Conservation (phyloP, 371 early-diverging fungal species). For the Dinochytrium kinnereticum region DNA sequence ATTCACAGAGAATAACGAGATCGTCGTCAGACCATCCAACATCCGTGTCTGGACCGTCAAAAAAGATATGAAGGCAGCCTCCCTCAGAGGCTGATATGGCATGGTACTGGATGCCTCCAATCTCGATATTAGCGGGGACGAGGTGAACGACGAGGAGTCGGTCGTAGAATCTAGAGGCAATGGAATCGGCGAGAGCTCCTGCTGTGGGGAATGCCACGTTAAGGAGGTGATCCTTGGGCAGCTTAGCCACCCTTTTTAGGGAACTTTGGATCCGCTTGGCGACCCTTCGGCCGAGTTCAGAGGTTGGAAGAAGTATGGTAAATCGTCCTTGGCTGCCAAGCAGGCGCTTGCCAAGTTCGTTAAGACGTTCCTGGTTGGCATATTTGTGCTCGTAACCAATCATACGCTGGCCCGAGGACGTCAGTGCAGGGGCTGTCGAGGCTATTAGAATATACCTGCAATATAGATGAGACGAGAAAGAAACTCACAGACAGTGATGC, state of each 20-base stretch:
- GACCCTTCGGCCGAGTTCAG: not conserved
- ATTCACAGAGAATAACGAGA: conserved; percentile 20
- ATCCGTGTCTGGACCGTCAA: conserved; percentile 12
- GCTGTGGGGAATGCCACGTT: conserved; percentile 16
- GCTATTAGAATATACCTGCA: not conserved
- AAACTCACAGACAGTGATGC: conserved; percentile 31
- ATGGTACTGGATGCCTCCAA: conserved; percentile 17
- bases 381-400: conserved; percentile 22
- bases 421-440: conserved; percentile 32
- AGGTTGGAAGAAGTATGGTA: not conserved
- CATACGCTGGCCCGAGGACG: conserved; percentile 35
- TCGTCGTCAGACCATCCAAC: conserved; percentile 10
- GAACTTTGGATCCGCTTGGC: not conserved
- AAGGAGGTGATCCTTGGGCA: conserved; percentile 21
- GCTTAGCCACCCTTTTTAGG: not conserved
- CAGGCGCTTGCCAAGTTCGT: conserved; percentile 9
- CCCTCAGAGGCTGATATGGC: conserved; percentile 16
- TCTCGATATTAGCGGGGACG: not conserved
- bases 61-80: conserved; percentile 21
- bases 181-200: not conserved
- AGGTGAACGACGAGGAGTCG: conserved; percentile 9
- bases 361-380: not conserved
- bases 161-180: not conserved
- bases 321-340: not conserved
- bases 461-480: not conserved